Base-by-base conservation (phyloP, 2,329 filamentous ascomycete species). In the Aspergillus fumigatiaffinis region DNA sequence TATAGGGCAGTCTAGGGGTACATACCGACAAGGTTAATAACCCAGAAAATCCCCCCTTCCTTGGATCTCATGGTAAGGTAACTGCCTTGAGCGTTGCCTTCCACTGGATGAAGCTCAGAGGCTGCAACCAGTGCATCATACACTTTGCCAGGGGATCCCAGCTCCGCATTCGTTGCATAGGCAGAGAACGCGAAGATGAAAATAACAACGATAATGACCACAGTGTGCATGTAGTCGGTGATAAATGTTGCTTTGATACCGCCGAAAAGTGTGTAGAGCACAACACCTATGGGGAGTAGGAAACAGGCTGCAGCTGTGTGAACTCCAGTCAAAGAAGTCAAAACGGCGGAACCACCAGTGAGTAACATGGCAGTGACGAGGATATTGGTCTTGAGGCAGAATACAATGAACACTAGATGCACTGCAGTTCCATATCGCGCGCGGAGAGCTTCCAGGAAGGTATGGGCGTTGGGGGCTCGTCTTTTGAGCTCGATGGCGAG, bases 401-500 rank as follows among this genome's bases (percentile, higher is more conserved):
- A 96, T 2, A 88, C 80, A 62, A 92, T 89, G 71, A 91, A 96
- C 2, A 92, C 89, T 6, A 87, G 77, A 68, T 96, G 92, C 0
- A 90, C 86, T 23, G 77, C 68, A 4, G 80, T 79, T 35, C 92
- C 91, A 74, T 95, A 96, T 60, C 91, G 84, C 23, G 90, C 91
- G 57, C 84, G 84, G 67, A 95, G 90, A 51, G 90, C 89, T 77
- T 96, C 91, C 9, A 47, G 84, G 72, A 91, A 92, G 0, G 84
- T 87, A 62, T 96, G 92, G 0, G 91, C 92, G 69, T 96, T 95
- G 0, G 92, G 92, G 0, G 91, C 90, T 55, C 90, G 85, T 63
- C 90, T 82, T 79, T 96, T 97, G 53, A 96, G 76, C 73, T 95
- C 91, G 65, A 96, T 96, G 29, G 92, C 92, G 28, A 96, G 82